phyloP scores from a whole-genome alignment of 83 land plant species.

The Larix sibirica region DNA sequence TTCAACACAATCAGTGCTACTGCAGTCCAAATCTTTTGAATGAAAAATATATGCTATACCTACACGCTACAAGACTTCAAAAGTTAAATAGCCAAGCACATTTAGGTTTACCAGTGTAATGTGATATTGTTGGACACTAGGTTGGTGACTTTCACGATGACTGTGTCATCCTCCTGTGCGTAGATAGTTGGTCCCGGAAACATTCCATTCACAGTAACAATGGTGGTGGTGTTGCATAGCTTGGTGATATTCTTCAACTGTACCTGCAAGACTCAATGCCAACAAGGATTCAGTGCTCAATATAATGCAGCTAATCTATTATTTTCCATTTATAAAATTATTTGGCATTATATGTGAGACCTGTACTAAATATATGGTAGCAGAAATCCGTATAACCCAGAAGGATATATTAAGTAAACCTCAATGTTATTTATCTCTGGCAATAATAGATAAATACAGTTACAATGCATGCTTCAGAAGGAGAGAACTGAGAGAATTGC shows the following conservation, averaged over 20 bases:
- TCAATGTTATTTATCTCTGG: too few relatives aligned
- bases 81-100: too few relatives aligned
- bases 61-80: too few relatives aligned
- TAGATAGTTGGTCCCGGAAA: slow-evolving; percentile 52
- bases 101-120: slow-evolving; percentile 23
- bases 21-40: too few relatives aligned
- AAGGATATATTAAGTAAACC: background rate
- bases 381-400: background rate
- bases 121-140: slow-evolving; percentile 24
- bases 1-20: too few relatives aligned
- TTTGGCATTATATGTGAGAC: background rate
- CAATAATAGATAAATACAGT: too few relatives aligned
- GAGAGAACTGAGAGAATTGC: too few relatives aligned
- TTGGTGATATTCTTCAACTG: slow-evolving; percentile 22
- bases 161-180: slow-evolving; percentile 40
- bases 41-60: too few relatives aligned
- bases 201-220: slow-evolving; percentile 47
- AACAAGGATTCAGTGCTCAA: background rate
- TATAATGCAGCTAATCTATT: too few relatives aligned
- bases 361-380: background rate
- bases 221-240: slow-evolving; percentile 38
- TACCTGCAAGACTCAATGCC: background rate
- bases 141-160: slow-evolving; percentile 38
- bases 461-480: too few relatives aligned
- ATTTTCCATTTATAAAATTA: background rate